These are phyloP conservation scores for Leersia perrieri DNA, from an alignment of 176 grass and related monocot genomes.

Conservation along the genomic window DNA sequence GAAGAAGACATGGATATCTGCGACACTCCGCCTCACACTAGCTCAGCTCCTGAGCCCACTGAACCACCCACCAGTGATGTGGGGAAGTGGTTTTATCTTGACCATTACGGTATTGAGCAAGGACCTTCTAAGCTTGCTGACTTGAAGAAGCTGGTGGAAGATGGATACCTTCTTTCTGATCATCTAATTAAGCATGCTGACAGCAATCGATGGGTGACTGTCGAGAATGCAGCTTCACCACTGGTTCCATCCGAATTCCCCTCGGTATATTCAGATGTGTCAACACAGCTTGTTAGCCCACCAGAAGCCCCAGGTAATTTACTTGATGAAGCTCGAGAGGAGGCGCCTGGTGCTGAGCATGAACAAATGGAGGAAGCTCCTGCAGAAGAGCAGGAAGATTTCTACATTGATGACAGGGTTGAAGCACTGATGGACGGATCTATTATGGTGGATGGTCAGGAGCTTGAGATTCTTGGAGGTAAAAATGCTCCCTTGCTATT, in stretches of 20 bases:
- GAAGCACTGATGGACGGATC: conserved; percentile 72
- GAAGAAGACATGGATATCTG: conserved; percentile 99
- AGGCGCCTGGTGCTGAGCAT: conserved; percentile 38
- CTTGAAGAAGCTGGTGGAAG: conserved; percentile 70
- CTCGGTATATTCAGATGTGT: conserved; percentile 50
- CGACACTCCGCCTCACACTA: conserved; percentile 83
- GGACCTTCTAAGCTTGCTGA: conserved; percentile 82
- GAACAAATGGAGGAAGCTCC: conserved; percentile 43
- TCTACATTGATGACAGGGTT: conserved; percentile 82
- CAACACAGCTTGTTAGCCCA: conserved; percentile 43
- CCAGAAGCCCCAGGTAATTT: conserved; percentile 74
- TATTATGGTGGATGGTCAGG: conserved; percentile 59
- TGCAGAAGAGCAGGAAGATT: conserved; percentile 57
- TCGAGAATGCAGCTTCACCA: conserved; percentile 91
- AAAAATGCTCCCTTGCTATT: conserved; percentile 39
- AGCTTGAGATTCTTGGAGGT: conserved; percentile 92
- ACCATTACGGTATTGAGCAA: conserved; percentile 78
- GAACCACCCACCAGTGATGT: conserved; percentile 31
- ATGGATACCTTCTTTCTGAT: conserved; percentile 87
- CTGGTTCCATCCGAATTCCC: conserved; percentile 51
- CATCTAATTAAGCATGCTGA: conserved; percentile 95
- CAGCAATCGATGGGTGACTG: conserved; percentile 78
- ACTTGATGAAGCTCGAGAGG: conserved; percentile 62
- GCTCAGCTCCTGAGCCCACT: conserved; percentile 41
- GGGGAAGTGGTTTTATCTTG: conserved; percentile 91